These are phyloP conservation scores for Suhomyces bokatorum DNA, from an alignment of 1,139 yeast genomes.

Conservation along the genomic window DNA sequence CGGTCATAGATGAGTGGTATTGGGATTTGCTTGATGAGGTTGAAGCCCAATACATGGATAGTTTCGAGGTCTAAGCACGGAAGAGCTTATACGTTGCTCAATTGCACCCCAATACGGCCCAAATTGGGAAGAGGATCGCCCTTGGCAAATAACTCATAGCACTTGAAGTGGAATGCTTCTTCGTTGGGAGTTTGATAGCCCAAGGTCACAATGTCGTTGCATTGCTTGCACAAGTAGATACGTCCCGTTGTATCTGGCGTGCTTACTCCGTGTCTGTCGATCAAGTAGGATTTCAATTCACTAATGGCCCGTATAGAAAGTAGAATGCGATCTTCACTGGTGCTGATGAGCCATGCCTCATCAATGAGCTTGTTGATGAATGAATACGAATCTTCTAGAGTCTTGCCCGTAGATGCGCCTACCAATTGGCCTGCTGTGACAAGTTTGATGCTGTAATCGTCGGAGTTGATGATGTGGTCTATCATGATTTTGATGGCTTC, in stretches of 20 bases:
- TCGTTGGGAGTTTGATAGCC: constrained; percentile 43
- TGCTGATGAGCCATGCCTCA: constrained; percentile 53
- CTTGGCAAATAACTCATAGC: constrained; percentile 39
- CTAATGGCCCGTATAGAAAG: constrained; percentile 44
- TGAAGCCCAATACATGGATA: constrained; percentile 62
- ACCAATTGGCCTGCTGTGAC: constrained; percentile 32
- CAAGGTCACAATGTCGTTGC: constrained; percentile 56
- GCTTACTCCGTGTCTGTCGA: constrained; percentile 44
- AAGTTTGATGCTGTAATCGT: constrained; percentile 29
- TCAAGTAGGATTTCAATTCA: constrained; percentile 49
- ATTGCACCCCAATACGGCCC: constrained; percentile 1
- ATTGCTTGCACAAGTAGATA: constrained; percentile 50
- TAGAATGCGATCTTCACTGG: constrained; percentile 30
- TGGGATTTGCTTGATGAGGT: constrained; percentile 87
- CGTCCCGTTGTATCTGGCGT: constrained; percentile 37
- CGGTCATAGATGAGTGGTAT: constrained; percentile 75
- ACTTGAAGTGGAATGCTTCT: constrained; percentile 52
- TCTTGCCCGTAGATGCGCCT: constrained; percentile 24
- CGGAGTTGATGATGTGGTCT: constrained; percentile 43
- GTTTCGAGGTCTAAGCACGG: constrained; percentile 26
- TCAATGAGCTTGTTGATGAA: constrained; percentile 44
- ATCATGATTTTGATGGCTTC: constrained; percentile 49
- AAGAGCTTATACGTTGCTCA: constrained; percentile 14
- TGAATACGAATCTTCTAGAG: constrained; percentile 33
- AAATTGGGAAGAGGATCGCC: constrained; percentile 3